These are phyloP conservation scores for Cinnamomum chago DNA, from an alignment of 164 flowering plant genomes.

Conservation along the genomic window DNA sequence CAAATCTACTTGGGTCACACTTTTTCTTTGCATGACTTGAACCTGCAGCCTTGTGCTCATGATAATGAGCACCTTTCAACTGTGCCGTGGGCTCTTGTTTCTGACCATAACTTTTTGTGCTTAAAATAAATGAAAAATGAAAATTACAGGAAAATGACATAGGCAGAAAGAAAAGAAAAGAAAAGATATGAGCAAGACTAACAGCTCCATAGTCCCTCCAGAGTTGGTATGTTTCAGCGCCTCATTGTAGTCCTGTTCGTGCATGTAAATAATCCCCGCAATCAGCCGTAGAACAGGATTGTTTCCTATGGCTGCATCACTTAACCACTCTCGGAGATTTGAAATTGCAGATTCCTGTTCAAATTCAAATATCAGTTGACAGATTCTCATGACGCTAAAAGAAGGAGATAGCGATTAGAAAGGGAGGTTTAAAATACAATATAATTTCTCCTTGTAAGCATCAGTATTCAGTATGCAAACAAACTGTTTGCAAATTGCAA, in stretches of 20 bases:
- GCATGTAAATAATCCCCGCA: conserved; percentile 83
- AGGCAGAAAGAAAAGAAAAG: neutral
- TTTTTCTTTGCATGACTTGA: too few species aligned
- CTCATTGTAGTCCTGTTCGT: conserved; percentile 88
- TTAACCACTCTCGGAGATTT: conserved; percentile 78
- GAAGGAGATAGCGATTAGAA: neutral
- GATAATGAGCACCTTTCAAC: too few species aligned
- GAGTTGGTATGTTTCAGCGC: conserved; percentile 85
- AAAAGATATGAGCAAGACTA: conserved; percentile 22
- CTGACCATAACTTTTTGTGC: too few species aligned
- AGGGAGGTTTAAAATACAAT: neutral
- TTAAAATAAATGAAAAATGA: neutral
- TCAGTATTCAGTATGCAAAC: neutral
- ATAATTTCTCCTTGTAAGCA: too few species aligned
- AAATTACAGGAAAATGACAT: neutral
- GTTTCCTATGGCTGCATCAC: conserved; percentile 80
- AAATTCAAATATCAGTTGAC: conserved; percentile 7
- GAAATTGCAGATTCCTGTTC: conserved; percentile 59
- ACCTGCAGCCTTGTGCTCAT: too few species aligned
- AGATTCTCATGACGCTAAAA: neutral
- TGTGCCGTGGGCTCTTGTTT: too few species aligned
- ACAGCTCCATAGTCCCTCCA: conserved; percentile 98
- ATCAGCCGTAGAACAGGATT: conserved; percentile 65
- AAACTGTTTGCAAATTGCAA: neutral
- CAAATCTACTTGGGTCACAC: too few species aligned